Conservation (phyloP, 129 eudicot species). For the Flaveria robusta region DNA sequence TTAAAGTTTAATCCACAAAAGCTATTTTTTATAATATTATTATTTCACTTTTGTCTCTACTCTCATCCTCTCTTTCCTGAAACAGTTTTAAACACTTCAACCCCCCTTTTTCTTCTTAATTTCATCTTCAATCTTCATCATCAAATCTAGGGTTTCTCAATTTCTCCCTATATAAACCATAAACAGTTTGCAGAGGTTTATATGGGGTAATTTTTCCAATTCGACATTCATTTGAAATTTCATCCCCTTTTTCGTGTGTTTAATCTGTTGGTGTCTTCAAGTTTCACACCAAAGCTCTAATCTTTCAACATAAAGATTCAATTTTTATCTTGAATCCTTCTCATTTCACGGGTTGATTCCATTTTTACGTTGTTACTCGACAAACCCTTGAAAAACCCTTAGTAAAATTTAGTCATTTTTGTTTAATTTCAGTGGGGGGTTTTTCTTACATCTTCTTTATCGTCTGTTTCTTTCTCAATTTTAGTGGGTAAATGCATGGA, state of each 20-base stretch:
- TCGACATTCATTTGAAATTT: slow-evolving; percentile 12
- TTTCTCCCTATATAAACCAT: slow-evolving; percentile 1
- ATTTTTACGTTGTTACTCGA: slow-evolving; percentile 14
- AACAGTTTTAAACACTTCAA: background rate
- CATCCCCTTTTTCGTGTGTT: background rate
- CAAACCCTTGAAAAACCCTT: slow-evolving; percentile 48
- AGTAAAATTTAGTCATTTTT: slow-evolving; percentile 37
- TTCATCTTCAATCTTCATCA: slow-evolving; percentile 19
- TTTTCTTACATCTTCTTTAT: slow-evolving; percentile 19
- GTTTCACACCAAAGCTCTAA: background rate
- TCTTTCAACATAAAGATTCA: slow-evolving; percentile 27
- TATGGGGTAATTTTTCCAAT: slow-evolving; percentile 9
- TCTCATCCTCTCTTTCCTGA: slow-evolving; percentile 40
- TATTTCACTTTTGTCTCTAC: slow-evolving; percentile 50
- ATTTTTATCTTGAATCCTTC: background rate
- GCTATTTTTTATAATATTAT: slow-evolving; percentile 44
- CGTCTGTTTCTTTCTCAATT: background rate
- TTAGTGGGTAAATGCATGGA: slow-evolving; percentile 80
- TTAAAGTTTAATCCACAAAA: slow-evolving; percentile 52
- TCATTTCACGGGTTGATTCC: background rate
- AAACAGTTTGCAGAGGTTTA: slow-evolving; percentile 9
- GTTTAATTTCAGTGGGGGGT: slow-evolving; percentile 6
- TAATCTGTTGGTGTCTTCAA: background rate
- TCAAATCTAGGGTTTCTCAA: slow-evolving; percentile 58
- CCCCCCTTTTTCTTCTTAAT: slow-evolving; percentile 25